phyloP scores from a whole-genome alignment of 169 alveolate genomes.

The Plasmodium adleri region DNA sequence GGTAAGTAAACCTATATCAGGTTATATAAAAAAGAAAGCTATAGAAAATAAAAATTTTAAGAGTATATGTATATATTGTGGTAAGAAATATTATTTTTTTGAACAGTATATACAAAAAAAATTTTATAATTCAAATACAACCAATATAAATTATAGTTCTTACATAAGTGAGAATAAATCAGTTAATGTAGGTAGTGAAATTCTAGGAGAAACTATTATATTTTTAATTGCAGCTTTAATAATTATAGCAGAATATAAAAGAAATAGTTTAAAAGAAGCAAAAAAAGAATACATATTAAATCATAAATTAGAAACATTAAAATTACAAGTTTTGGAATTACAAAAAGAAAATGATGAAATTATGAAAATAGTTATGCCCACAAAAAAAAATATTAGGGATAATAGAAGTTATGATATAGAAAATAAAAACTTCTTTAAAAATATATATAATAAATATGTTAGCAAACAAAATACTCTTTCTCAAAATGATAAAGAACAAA shows the following conservation, averaged over 20 bases:
- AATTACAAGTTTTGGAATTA: constrained; percentile 74
- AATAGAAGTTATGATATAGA: constrained; percentile 48
- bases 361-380: constrained; percentile 78
- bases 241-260: constrained; percentile 83
- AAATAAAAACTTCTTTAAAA: constrained; percentile 65
- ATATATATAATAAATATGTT: constrained; percentile 35
- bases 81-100: constrained; percentile 83
- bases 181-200: constrained; percentile 86
- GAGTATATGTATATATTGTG: constrained; percentile 82
- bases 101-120: constrained; percentile 84
- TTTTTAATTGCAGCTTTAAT: constrained; percentile 83
- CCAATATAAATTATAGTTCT: constrained; percentile 79
- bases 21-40: constrained; percentile 84
- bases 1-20: constrained; percentile 86
- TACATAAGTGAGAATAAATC: constrained; percentile 82
- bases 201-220: constrained; percentile 82
- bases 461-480: not conserved
- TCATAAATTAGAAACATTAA: constrained; percentile 78
- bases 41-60: constrained; percentile 82
- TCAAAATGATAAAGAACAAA: not conserved
- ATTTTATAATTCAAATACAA: constrained; percentile 78
- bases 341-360: constrained; percentile 78
- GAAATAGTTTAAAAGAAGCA: constrained; percentile 83
- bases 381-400: constrained; percentile 58
- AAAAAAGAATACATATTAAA: constrained; percentile 81